Percentiles rank a stretch among this genome's conserved stretches.
These are phyloP conservation scores for Petunia axillaris DNA, from an alignment of 257 asterid species.

Conservation along the genomic window DNA sequence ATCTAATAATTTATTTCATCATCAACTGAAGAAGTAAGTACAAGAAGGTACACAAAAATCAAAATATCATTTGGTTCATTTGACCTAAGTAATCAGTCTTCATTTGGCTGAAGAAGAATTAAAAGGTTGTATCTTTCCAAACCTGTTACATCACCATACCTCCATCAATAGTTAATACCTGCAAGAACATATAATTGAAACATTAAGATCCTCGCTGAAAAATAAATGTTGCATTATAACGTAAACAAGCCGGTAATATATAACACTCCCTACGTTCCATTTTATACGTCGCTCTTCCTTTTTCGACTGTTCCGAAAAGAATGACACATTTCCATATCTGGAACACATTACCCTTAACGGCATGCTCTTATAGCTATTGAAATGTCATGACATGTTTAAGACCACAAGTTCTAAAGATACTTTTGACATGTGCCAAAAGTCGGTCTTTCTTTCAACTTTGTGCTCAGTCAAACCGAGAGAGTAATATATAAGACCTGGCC, in stretches of 20 bases:
- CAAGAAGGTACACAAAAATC: not conserved
- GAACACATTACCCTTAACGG: too few relatives aligned
- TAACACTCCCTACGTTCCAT: too few relatives aligned
- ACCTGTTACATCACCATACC: slow-evolving; percentile 88
- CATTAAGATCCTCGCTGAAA: not conserved
- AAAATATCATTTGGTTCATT: not conserved
- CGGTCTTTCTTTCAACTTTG: too few relatives aligned
- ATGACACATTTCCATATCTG: too few relatives aligned
- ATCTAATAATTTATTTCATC: slow-evolving; percentile 9
- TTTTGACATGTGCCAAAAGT: too few relatives aligned
- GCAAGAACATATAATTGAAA: slow-evolving; percentile 27
- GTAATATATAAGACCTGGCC: slow-evolving; percentile 67
- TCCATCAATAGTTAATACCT: slow-evolving; percentile 90
- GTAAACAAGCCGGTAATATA: not conserved
- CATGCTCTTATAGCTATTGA: too few relatives aligned
- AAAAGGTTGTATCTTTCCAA: not conserved
- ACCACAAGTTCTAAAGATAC: too few relatives aligned
- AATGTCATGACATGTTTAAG: too few relatives aligned
- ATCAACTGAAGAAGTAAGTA: slow-evolving; percentile 12
- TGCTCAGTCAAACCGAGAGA: not conserved
- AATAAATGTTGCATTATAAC: not conserved
- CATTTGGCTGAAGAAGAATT: not conserved
- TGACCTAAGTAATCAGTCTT: not conserved
- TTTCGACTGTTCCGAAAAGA: too few relatives aligned
- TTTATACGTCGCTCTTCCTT: too few relatives aligned